phyloP scores from a whole-genome alignment of 345 rosid genomes.

The Gossypium rotundifolium region DNA sequence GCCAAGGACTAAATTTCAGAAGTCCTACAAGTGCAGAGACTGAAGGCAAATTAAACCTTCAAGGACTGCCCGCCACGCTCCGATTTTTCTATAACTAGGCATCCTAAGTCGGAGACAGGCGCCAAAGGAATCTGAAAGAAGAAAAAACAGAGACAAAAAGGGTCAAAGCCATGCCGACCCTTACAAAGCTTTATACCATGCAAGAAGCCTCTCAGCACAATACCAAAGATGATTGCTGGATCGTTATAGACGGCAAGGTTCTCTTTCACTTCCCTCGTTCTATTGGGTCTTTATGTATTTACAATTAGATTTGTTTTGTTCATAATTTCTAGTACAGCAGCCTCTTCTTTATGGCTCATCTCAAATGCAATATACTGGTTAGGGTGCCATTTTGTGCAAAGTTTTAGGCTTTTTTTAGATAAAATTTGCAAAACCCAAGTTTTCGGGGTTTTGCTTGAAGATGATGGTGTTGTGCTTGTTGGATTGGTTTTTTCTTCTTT shows the following conservation, averaged over 20 bases:
- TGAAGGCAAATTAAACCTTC: too few relatives aligned
- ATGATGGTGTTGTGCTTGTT: not conserved
- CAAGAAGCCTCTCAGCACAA: slow-evolving; percentile 70
- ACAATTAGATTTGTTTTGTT: not conserved
- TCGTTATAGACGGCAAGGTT: slow-evolving; percentile 88
- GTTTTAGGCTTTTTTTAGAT: not conserved
- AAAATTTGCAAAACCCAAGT: not conserved
- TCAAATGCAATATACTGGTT: not conserved
- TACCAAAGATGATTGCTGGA: slow-evolving; percentile 83
- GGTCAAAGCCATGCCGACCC: slow-evolving; percentile 58
- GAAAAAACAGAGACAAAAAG: not conserved
- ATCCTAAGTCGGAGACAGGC: not conserved
- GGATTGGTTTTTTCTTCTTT: not conserved
- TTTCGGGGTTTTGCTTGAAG: not conserved
- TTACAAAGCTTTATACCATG: slow-evolving; percentile 59
- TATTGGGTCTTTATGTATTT: not conserved
- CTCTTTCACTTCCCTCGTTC: not conserved
- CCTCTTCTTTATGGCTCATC: not conserved
- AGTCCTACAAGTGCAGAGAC: too few relatives aligned
- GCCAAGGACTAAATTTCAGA: too few relatives aligned
- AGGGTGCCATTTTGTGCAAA: not conserved
- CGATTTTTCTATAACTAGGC: not conserved
- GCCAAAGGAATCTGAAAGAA: not conserved
- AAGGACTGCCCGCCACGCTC: not conserved
- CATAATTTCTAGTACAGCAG: not conserved